These are phyloP conservation scores for Sugiyamaella grinbergsii DNA, from an alignment of 1,139 yeast species.

Conservation along the genomic window DNA sequence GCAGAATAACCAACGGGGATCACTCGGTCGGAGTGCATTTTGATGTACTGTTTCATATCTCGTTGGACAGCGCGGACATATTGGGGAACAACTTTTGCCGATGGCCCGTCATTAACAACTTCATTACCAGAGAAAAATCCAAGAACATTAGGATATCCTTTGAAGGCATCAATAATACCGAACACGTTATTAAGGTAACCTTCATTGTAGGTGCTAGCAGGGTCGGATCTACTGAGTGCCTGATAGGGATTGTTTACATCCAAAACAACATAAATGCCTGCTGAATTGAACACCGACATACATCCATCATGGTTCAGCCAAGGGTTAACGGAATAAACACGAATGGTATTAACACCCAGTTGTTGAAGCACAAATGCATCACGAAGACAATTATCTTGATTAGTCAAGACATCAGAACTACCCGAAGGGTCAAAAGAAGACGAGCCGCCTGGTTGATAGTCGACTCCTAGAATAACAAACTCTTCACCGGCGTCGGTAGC, in stretches of 20 bases:
- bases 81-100: slow-evolving; percentile 59
- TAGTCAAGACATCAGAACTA: slow-evolving; percentile 70
- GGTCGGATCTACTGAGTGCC: slow-evolving; percentile 73
- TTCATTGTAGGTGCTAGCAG: slow-evolving; percentile 66
- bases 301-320: slow-evolving; percentile 80
- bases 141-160: slow-evolving; percentile 75
- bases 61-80: slow-evolving; percentile 89
- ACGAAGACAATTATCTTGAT: slow-evolving; percentile 70
- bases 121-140: slow-evolving; percentile 97
- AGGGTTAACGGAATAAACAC: slow-evolving; percentile 76
- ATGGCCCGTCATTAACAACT: slow-evolving; percentile 75
- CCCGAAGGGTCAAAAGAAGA: slow-evolving; percentile 53
- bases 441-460: slow-evolving; percentile 75
- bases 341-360: slow-evolving; percentile 63
- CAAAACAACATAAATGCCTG: slow-evolving; percentile 83
- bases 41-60: slow-evolving; percentile 83
- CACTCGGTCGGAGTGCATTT: slow-evolving; percentile 62
- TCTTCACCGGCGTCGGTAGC: slow-evolving; percentile 30
- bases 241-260: slow-evolving; percentile 83
- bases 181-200: slow-evolving; percentile 74
- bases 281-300: slow-evolving; percentile 81
- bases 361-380: slow-evolving; percentile 78
- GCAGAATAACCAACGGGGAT: slow-evolving; percentile 95
- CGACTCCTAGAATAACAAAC: slow-evolving; percentile 58
- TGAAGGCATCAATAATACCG: slow-evolving; percentile 78